These are phyloP conservation scores for Atkinsonella texensis DNA, from an alignment of 2,329 filamentous ascomycete species.

Conservation along the genomic window DNA sequence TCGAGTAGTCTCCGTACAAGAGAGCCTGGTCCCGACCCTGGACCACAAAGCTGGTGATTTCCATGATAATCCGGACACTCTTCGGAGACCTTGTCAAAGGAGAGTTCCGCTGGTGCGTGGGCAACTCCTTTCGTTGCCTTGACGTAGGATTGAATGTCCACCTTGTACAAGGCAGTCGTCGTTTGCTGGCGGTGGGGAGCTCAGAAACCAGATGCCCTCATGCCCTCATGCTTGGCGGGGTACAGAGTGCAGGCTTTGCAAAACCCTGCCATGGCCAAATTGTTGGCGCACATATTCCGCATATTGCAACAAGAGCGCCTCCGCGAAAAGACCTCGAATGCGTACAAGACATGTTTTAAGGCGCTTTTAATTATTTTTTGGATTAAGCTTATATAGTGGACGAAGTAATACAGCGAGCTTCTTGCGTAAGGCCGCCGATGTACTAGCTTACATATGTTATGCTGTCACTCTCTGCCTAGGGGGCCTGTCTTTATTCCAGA, in stretches of 20 bases:
- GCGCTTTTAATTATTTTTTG: no score
- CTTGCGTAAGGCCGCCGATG: no score
- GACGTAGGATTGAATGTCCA: not conserved
- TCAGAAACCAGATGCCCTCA: not conserved
- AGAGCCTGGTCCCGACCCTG: constrained; percentile 72
- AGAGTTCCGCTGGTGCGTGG: not conserved
- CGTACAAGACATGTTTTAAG: no score
- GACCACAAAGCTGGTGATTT: constrained; percentile 77
- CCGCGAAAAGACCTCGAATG: no score
- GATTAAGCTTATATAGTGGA: no score
- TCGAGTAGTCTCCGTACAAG: constrained; percentile 76
- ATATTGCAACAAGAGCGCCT: no score
- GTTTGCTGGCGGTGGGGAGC: not conserved
- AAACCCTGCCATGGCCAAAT: not conserved
- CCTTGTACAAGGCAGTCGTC: not conserved
- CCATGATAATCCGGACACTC: constrained; percentile 43
- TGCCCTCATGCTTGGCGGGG: not conserved
- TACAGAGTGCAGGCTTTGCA: not conserved
- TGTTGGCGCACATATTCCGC: no score
- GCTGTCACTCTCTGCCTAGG: no score
- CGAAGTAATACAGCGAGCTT: no score
- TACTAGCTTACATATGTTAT: no score
- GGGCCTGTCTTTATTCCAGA: no score
- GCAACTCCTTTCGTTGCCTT: not conserved
- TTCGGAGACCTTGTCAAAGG: not conserved